Evolutionary conservation across 2,329 filamentous ascomycete genomes (phyloP), one percentile per base, ranked within the genome.

Genomic region (Alternaria sp.): DNA sequence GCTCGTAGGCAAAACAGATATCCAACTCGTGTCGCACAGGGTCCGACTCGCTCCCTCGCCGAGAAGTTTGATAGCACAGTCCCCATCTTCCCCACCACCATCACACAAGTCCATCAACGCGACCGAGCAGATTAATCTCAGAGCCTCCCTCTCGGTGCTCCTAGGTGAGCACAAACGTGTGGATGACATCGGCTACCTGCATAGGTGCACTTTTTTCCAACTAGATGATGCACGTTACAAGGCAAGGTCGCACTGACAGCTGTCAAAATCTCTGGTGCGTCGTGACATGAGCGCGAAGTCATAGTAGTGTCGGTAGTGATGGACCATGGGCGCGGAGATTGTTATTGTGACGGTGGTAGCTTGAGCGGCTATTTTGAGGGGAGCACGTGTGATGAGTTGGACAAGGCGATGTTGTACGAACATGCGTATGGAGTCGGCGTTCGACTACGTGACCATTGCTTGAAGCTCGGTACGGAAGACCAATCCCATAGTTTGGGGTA

Each of bases 141-240:
- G 10, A 21, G n/a, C 40, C 47, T 53, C 15, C 25, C 25, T 21
- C 15, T 36, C 8, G 46, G 19, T 19, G 17, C 11, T 25, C 15
- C 10, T 17, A 13, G 13, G 3, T 5, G 45, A 28, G 5, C 44
- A 49, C 44, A 17, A 50, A 53, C 49, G 56, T 56, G 30, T 56
- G 59, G 58, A 58, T 63, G 50, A 63, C 60, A 63, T 55, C 54
- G 65, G 63, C 30, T 59, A 30, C 40, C n/a, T 56, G 57, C 54
- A 50, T 63, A 13, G 19, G 25, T 3, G 19, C 36, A 19, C 19
- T 57, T 21, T 21, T 23, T 47, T 45, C 32, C 46, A 10, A 45
- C 19, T 28, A 23, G 43, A 58, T 9, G 26, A 30, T n/a, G 21
- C 12, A n/a, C 17, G 32, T 54, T 43, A n/a, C 54, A 46, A 32